phyloP scores from a whole-genome alignment of 2,329 filamentous ascomycete species.

The Xylariales sp. region DNA sequence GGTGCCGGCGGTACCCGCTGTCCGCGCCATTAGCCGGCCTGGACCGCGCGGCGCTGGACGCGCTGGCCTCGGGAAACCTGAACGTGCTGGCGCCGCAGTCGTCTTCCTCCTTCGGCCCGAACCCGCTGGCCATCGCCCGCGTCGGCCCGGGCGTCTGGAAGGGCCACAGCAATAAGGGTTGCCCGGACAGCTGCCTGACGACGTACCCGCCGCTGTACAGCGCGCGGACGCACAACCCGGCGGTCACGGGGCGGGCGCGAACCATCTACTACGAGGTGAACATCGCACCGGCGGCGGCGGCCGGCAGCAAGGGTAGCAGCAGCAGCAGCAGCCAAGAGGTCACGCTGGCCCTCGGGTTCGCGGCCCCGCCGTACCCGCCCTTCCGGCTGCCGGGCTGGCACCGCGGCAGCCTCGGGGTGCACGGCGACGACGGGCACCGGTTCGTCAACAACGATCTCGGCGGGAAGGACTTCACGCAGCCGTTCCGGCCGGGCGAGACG shows the following conservation, averaged over 20 bases:
- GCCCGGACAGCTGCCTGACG: conserved; percentile 60
- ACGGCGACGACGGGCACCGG: conserved; percentile 72
- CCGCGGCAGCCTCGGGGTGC: conserved; percentile 68
- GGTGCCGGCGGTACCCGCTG: conserved; percentile 60
- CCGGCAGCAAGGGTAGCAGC: no score
- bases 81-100: conserved; percentile 47
- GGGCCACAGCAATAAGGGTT: conserved; percentile 33
- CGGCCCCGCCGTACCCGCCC: conserved; percentile 69
- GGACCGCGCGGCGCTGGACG: conserved; percentile 38
- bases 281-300: no score
- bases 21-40: conserved; percentile 47
- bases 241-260: conserved; percentile 32
- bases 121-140: conserved; percentile 41
- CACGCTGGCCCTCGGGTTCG: conserved; percentile 63
- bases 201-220: conserved; percentile 68
- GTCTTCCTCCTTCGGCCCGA: no score
- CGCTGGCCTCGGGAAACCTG: conserved; percentile 48
- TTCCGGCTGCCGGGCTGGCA: conserved; percentile 82
- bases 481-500: conserved; percentile 62
- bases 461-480: conserved; percentile 61
- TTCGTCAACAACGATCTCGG: conserved; percentile 75
- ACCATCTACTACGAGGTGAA: conserved; percentile 72
- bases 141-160: conserved; percentile 48
- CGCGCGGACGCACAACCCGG: conserved; percentile 53
- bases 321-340: conserved; percentile 37